These are phyloP conservation scores for Collybia nuda DNA, from an alignment of 768 basidiomycete genomes.

Conservation along the genomic window DNA sequence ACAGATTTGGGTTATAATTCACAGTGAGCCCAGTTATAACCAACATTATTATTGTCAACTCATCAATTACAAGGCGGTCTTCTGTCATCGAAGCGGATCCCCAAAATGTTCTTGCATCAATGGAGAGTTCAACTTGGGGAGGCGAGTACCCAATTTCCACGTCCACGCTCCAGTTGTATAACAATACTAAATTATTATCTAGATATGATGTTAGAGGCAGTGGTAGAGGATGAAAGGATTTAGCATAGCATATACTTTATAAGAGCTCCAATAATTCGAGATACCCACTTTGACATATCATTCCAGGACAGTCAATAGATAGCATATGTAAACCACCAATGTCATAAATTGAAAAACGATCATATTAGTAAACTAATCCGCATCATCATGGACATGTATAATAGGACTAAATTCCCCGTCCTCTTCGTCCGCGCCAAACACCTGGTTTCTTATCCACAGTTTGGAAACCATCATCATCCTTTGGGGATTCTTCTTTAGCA, in stretches of 20 bases:
- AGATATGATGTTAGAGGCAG: constrained; percentile 45
- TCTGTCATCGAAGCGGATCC: constrained; percentile 44
- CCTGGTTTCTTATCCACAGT: constrained; percentile 39
- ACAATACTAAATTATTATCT: background rate
- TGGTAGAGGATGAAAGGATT: constrained; percentile 38
- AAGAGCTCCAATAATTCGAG: background rate
- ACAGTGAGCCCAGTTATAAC: constrained; percentile 31
- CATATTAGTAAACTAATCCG: background rate
- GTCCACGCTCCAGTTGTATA: too few relatives aligned
- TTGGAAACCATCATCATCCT: constrained; percentile 75
- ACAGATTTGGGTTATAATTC: constrained; percentile 47
- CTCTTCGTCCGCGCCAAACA: constrained; percentile 31
- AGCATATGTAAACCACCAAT: constrained; percentile 16
- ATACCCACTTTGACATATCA: constrained; percentile 7
- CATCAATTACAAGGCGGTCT: constrained; percentile 26
- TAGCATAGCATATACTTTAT: constrained; percentile 9
- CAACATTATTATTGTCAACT: constrained; percentile 5
- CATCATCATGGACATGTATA: background rate
- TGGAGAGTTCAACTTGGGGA: constrained; percentile 72
- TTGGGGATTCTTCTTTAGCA: constrained; percentile 40
- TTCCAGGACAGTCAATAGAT: constrained; percentile 9
- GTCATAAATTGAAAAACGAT: background rate
- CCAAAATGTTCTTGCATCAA: constrained; percentile 52
- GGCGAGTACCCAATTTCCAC: constrained; percentile 39
- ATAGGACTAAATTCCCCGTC: constrained; percentile 13